Conservation (phyloP, 1,139 yeast species). For the Arxiozyma telluris region DNA sequence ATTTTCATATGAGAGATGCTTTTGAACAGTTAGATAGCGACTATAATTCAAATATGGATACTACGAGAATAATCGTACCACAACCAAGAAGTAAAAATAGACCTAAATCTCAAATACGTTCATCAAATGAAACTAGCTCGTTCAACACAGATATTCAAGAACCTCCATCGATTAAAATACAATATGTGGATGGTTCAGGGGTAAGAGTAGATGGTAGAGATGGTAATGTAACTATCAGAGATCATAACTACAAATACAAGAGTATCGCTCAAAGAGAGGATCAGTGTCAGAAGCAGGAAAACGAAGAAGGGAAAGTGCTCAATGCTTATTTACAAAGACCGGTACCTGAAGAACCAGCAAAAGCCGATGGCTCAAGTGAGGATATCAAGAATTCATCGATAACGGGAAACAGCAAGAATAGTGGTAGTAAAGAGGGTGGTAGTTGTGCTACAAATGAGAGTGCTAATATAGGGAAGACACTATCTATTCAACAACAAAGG, state of each 20-base stretch:
- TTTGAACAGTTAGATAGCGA: neutral
- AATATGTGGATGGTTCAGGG: neutral
- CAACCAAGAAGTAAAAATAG: constrained; percentile 29
- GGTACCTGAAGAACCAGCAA: constrained; percentile 3
- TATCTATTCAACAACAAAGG: neutral
- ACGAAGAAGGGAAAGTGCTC: neutral
- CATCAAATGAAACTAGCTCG: neutral
- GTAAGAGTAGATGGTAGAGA: constrained; percentile 12
- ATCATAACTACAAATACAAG: neutral
- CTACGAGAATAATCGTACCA: constrained; percentile 18
- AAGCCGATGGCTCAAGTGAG: neutral
- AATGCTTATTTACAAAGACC: constrained; percentile 10
- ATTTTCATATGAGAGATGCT: neutral
- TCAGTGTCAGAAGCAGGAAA: constrained; percentile 4
- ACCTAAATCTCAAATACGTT: constrained; percentile 17
- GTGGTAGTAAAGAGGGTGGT: neutral
- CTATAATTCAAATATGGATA: constrained; percentile 11
- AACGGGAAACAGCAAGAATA: neutral
- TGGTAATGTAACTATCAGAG: neutral
- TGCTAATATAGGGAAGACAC: neutral
- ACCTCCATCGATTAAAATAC: neutral
- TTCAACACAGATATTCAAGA: neutral
- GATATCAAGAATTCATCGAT: neutral
- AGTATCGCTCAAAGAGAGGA: constrained; percentile 4
- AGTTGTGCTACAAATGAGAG: neutral